Conservation (phyloP, 164 flowering plant species). For the Malania oleifera region DNA sequence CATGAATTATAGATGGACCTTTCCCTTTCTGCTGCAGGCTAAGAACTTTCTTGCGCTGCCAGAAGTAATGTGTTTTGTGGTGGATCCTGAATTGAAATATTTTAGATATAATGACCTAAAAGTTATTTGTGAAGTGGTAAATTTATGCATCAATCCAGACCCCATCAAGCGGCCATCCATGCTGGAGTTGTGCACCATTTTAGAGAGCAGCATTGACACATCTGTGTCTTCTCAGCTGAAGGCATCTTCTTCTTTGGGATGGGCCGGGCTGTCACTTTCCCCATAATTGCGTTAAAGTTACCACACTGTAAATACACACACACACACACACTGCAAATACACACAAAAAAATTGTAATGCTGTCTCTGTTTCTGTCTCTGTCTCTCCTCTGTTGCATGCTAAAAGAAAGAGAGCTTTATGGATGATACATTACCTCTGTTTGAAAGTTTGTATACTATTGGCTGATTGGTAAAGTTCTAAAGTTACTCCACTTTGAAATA, state of each 20-base stretch:
- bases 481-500: no score
- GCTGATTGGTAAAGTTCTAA: slow-evolving; percentile 14
- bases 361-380: no score
- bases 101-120: slow-evolving; percentile 63
- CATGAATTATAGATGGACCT: not conserved
- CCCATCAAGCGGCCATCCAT: slow-evolving; percentile 48
- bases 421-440: slow-evolving; percentile 10
- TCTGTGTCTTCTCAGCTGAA: slow-evolving; percentile 57
- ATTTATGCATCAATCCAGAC: slow-evolving; percentile 48
- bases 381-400: slow-evolving; percentile 14
- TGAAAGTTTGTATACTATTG: slow-evolving; percentile 18
- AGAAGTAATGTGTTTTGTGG: slow-evolving; percentile 58
- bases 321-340: no score
- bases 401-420: slow-evolving; percentile 17
- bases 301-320: slow-evolving; percentile 51
- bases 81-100: slow-evolving; percentile 76
- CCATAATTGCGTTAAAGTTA: slow-evolving; percentile 34
- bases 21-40: slow-evolving; percentile 55
- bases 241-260: slow-evolving; percentile 81
- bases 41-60: slow-evolving; percentile 64
- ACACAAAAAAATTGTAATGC: slow-evolving; percentile 16
- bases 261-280: slow-evolving; percentile 91
- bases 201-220: slow-evolving; percentile 64
- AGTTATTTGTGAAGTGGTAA: slow-evolving; percentile 68
- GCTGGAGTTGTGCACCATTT: slow-evolving; percentile 44